phyloP scores from a whole-genome alignment of 1,139 yeast species.

The Sugiyamaella pinicola region DNA sequence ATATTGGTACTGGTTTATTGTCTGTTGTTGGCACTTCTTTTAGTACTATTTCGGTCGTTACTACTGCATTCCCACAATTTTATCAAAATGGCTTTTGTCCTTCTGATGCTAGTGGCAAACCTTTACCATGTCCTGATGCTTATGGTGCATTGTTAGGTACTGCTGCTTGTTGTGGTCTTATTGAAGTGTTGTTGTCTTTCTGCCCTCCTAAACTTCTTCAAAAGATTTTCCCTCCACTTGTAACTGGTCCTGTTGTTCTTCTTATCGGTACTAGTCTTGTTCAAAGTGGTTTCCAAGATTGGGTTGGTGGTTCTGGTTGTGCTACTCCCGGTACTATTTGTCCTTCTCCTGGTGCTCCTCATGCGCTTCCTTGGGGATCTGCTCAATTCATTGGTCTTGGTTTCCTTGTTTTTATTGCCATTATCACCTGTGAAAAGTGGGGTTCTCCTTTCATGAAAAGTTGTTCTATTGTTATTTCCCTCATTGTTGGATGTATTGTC shows the following conservation, averaged over 20 bases:
- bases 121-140: conserved; percentile 84
- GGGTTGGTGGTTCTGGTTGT: conserved; percentile 83
- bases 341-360: conserved; percentile 50
- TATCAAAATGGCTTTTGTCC: conserved; percentile 73
- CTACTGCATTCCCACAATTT: conserved; percentile 77
- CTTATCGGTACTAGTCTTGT: conserved; percentile 74
- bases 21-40: conserved; percentile 90
- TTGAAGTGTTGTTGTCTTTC: conserved; percentile 72
- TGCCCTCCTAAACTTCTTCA: conserved; percentile 71
- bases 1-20: conserved; percentile 81
- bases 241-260: conserved; percentile 89
- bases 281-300: conserved; percentile 72
- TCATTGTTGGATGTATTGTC: conserved; percentile 84
- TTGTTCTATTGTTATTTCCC: conserved; percentile 84
- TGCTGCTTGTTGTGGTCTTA: conserved; percentile 70
- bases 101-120: conserved; percentile 56
- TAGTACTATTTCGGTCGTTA: conserved; percentile 79
- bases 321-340: conserved; percentile 46
- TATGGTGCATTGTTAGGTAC: conserved; percentile 86
- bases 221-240: conserved; percentile 80
- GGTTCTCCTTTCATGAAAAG: conserved; percentile 96
- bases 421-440: conserved; percentile 75
- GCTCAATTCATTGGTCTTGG: conserved; percentile 86
- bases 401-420: conserved; percentile 72
- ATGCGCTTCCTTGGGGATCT: conserved; percentile 74